phyloP scores from a whole-genome alignment of 306 rosid genomes.

The Spatholobus suberectus region DNA sequence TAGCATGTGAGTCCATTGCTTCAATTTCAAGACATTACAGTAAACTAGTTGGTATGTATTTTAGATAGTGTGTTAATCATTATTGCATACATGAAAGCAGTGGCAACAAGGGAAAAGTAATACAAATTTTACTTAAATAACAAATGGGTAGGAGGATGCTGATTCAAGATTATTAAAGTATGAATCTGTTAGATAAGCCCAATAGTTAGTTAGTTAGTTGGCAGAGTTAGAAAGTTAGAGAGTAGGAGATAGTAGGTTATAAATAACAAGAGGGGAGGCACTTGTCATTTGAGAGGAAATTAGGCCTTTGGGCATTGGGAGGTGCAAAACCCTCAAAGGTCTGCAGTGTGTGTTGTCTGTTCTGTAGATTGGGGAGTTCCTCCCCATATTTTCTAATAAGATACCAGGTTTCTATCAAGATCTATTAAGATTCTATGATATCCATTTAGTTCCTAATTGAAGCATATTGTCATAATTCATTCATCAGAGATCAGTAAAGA shows the following conservation, averaged over 20 bases:
- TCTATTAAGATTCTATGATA: conserved; percentile 18
- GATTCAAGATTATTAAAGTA: conserved; percentile 21
- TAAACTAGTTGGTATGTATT: not conserved
- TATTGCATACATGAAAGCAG: not conserved
- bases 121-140: not conserved
- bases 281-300: not conserved
- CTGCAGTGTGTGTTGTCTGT: not conserved
- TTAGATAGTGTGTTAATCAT: not conserved
- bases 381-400: not conserved
- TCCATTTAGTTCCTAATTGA: conserved; percentile 16
- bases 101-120: not conserved
- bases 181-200: not conserved
- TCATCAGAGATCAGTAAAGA: not conserved
- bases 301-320: not conserved
- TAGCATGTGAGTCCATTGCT: not conserved
- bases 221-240: not conserved
- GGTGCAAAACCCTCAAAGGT: not conserved
- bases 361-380: not conserved
- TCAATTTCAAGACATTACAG: conserved; percentile 17
- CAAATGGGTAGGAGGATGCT: not conserved
- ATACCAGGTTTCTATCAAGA: not conserved
- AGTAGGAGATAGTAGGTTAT: not conserved
- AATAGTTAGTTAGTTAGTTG: not conserved
- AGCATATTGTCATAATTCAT: not conserved
- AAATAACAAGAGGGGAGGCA: not conserved